Conservation (phyloP, 306 rosid species). For the Albizia julibrissin region DNA sequence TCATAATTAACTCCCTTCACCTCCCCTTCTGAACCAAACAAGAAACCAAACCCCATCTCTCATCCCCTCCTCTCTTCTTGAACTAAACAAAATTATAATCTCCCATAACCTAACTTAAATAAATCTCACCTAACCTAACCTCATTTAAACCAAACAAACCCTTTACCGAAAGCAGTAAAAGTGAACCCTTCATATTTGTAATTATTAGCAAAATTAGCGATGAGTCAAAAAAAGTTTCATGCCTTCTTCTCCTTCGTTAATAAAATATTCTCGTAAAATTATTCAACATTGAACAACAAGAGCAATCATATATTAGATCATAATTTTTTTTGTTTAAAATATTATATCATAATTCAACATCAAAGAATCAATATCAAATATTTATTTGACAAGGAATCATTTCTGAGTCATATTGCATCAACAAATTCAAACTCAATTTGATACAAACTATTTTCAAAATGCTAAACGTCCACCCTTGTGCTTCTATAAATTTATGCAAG, state of each 20-base stretch:
- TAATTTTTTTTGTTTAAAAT: too few species aligned
- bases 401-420: background rate
- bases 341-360: conserved; percentile 2
- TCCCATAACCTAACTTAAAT: too few species aligned
- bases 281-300: background rate
- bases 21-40: too few species aligned
- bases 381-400: background rate
- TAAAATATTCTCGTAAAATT: background rate
- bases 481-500: too few species aligned
- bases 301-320: conserved; percentile 10
- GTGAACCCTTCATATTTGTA: conserved; percentile 37
- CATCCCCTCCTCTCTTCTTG: too few species aligned
- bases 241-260: background rate
- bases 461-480: too few species aligned
- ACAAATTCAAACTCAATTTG: background rate
- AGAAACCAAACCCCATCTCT: too few species aligned
- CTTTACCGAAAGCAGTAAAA: conserved; percentile 32
- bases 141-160: too few species aligned
- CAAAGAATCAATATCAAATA: background rate
- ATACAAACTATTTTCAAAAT: background rate
- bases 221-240: conserved; percentile 17
- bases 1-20: too few species aligned
- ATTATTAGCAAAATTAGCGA: conserved; percentile 23
- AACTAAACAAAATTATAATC: too few species aligned
- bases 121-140: too few species aligned